These are phyloP conservation scores for Pseudonitzschia multistriata DNA, from an alignment of 108 stramenopile species.

Conservation along the genomic window DNA sequence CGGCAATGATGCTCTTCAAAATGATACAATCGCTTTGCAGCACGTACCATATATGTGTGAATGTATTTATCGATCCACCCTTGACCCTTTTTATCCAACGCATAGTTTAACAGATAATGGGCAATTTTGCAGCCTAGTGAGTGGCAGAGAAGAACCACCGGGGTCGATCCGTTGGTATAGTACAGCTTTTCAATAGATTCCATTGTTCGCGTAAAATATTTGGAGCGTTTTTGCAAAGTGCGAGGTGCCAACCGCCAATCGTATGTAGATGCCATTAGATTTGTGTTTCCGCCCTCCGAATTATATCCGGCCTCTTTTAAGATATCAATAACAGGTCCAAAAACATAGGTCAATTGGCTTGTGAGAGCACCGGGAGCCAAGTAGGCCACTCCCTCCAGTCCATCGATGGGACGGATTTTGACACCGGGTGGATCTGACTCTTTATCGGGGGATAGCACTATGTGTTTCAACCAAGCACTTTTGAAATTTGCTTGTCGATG, in stretches of 20 bases:
- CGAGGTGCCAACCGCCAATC: constrained; percentile 50
- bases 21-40: neutral
- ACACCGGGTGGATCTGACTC: constrained; percentile 28
- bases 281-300: constrained; percentile 11
- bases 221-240: constrained; percentile 35
- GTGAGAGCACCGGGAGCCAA: constrained; percentile 33
- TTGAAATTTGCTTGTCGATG: constrained; percentile 18
- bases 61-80: constrained; percentile 54
- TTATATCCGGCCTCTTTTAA: constrained; percentile 36
- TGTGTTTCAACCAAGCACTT: constrained; percentile 29
- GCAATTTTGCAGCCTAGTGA: constrained; percentile 37
- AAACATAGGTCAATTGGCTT: constrained; percentile 32
- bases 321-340: constrained; percentile 37
- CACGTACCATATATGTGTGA: constrained; percentile 44
- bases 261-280: constrained; percentile 46
- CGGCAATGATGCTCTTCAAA: neutral
- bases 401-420: constrained; percentile 31
- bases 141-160: constrained; percentile 40
- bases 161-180: constrained; percentile 17
- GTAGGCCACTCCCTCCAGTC: constrained; percentile 42
- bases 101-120: constrained; percentile 46
- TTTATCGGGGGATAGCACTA: constrained; percentile 23
- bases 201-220: constrained; percentile 42
- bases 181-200: constrained; percentile 35
- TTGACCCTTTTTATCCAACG: constrained; percentile 25